Conservation (phyloP, 768 basidiomycete species). For the Pisolithus tinctorius region DNA sequence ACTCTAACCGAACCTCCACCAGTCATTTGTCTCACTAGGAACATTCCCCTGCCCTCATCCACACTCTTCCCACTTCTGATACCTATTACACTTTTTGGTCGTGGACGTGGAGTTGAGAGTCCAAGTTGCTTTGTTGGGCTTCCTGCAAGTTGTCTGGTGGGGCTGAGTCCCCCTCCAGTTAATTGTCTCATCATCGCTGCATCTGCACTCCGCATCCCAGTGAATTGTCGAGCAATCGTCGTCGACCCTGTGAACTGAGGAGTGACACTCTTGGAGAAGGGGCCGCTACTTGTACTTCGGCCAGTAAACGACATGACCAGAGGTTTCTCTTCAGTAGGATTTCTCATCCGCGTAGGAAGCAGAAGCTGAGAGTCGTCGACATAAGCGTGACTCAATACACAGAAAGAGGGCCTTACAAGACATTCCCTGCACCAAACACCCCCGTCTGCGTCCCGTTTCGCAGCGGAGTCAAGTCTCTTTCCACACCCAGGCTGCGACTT, state of each 20-base stretch:
- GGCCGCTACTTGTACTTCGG: conserved; percentile 18
- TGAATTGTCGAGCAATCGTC: conserved; percentile 71
- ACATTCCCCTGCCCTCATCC: conserved; percentile 67
- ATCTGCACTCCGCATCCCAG: conserved; percentile 45
- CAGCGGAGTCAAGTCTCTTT: conserved; percentile 77
- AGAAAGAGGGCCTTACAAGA: conserved; percentile 41
- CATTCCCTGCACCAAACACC: conserved; percentile 84
- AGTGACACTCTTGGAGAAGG: conserved; percentile 30
- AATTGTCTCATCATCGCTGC: conserved; percentile 42
- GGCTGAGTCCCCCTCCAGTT: conserved; percentile 62
- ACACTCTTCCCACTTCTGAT: conserved; percentile 54
- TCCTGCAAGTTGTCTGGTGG: conserved; percentile 53
- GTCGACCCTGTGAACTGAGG: conserved; percentile 67
- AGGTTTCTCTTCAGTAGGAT: conserved; percentile 41
- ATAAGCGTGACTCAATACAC: background rate
- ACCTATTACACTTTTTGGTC: conserved; percentile 76
- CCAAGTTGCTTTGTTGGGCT: conserved; percentile 71
- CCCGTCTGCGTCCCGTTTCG: conserved; percentile 63
- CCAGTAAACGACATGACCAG: conserved; percentile 42
- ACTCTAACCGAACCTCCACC: conserved; percentile 35
- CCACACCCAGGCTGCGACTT: conserved; percentile 70
- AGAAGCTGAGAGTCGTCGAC: conserved; percentile 39
- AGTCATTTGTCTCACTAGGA: conserved; percentile 73
- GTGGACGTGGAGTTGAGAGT: conserved; percentile 37
- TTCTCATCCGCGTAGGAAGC: conserved; percentile 41